Evolutionary conservation across 768 basidiomycete species (phyloP).

Genomic region (Psilocybe tampanensis): DNA sequence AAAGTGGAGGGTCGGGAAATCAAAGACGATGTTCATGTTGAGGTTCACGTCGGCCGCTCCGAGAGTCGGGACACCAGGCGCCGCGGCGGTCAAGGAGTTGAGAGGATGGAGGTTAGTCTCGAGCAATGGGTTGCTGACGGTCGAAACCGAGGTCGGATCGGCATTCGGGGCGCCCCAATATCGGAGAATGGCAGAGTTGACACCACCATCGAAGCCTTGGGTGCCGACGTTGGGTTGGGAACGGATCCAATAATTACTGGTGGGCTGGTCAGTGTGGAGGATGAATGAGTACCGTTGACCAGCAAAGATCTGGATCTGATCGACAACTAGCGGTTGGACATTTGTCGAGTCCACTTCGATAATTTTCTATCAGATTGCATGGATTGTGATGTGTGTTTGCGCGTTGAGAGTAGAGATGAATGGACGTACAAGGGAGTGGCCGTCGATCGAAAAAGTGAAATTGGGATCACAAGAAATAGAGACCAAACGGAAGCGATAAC

Average conservation of each 20-base stretch:
- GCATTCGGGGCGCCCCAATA: slow-evolving; percentile 41
- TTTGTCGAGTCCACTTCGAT: slow-evolving; percentile 46
- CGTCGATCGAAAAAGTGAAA: slow-evolving; percentile 46
- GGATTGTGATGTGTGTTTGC: background rate
- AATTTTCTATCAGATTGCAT: slow-evolving; percentile 22
- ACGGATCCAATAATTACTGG: slow-evolving; percentile 47
- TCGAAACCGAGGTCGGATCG: slow-evolving; percentile 39
- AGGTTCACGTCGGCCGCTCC: slow-evolving; percentile 41
- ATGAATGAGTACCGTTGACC: slow-evolving; percentile 56
- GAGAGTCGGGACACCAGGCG: slow-evolving; percentile 31
- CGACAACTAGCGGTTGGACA: slow-evolving; percentile 37
- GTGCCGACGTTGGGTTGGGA: slow-evolving; percentile 33
- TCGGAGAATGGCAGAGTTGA: slow-evolving; percentile 53
- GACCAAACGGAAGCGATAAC: slow-evolving; percentile 51
- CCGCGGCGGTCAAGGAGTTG: slow-evolving; percentile 19
- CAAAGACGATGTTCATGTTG: slow-evolving; percentile 28
- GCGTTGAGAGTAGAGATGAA: background rate
- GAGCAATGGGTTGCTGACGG: slow-evolving; percentile 26
- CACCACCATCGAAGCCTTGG: slow-evolving; percentile 15
- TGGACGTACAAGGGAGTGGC: slow-evolving; percentile 35
- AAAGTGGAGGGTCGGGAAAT: slow-evolving; percentile 17
- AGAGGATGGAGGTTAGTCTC: slow-evolving; percentile 40
- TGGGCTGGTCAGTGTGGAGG: slow-evolving; percentile 26
- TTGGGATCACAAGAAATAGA: slow-evolving; percentile 46
- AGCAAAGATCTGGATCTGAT: slow-evolving; percentile 43